These are phyloP conservation scores for Neoarthrinium moseri DNA, from an alignment of 2,329 filamentous ascomycete genomes.

Conservation along the genomic window DNA sequence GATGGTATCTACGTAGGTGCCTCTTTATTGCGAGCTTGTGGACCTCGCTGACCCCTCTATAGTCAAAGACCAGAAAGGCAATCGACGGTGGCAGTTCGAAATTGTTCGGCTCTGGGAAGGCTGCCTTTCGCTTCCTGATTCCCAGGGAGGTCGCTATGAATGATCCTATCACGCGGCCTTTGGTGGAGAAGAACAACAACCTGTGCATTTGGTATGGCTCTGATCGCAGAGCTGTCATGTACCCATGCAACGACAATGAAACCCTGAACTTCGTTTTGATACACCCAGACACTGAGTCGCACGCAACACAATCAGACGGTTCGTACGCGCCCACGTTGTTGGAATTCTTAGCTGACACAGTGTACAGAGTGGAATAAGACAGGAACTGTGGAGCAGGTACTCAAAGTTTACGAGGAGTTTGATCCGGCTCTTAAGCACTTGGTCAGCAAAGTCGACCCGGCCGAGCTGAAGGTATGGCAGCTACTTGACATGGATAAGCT, in stretches of 20 bases:
- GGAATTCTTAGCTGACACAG: constrained; percentile 11
- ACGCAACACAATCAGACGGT: constrained; percentile 29
- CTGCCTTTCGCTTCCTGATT: constrained; percentile 57
- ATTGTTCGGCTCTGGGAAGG: constrained; percentile 49
- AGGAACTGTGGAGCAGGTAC: constrained; percentile 33
- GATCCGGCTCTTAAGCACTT: constrained; percentile 37
- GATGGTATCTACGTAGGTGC: constrained; percentile 22
- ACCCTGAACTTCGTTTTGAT: constrained; percentile 50
- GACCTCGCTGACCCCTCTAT: not conserved
- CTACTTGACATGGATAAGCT: constrained; percentile 62
- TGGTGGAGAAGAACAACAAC: constrained; percentile 26
- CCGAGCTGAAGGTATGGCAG: constrained; percentile 54
- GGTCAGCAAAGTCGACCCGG: constrained; percentile 40
- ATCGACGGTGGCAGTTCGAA: constrained; percentile 34
- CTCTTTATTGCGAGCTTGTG: not conserved
- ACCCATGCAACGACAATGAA: constrained; percentile 43
- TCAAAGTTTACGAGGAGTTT: constrained; percentile 41
- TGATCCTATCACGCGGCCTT: constrained; percentile 31
- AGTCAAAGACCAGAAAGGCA: constrained; percentile 35
- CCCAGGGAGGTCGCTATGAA: constrained; percentile 29
- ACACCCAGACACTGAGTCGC: constrained; percentile 44
- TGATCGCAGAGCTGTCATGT: constrained; percentile 45
- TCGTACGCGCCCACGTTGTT: constrained; percentile 9
- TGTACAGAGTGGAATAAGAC: constrained; percentile 36
- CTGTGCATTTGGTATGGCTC: constrained; percentile 38